These are phyloP conservation scores for Paulownia fortunei DNA, from an alignment of 257 asterid species.

Conservation along the genomic window DNA sequence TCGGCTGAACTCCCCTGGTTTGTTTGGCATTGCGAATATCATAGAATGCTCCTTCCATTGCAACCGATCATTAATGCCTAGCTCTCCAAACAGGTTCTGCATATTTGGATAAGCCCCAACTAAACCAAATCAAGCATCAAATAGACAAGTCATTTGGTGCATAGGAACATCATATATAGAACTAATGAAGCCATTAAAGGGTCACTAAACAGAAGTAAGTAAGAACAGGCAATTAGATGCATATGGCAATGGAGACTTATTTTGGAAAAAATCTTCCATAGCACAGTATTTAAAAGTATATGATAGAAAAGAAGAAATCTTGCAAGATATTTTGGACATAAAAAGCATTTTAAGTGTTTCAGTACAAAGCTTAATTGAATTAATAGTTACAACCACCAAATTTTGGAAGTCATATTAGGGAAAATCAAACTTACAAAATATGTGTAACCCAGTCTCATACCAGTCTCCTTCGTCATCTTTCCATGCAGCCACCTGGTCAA, in stretches of 20 bases:
- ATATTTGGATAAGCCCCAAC: slow-evolving; percentile 99
- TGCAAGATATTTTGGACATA: slow-evolving; percentile 1
- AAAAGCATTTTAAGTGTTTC: too few relatives aligned
- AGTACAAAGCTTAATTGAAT: too few relatives aligned
- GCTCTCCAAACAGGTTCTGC: slow-evolving; percentile 98
- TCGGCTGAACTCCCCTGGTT: slow-evolving; percentile 97
- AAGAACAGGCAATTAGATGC: too few relatives aligned
- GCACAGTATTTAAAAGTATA: background rate
- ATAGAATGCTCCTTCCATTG: slow-evolving; percentile 99
- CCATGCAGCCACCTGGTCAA: slow-evolving; percentile 90
- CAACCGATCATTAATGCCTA: slow-evolving; percentile 88
- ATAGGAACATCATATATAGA: slow-evolving; percentile 2
- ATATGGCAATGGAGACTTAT: background rate
- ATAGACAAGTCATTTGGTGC: slow-evolving; percentile 34
- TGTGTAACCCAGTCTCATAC: slow-evolving; percentile 97
- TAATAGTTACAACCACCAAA: background rate
- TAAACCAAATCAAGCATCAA: slow-evolving; percentile 58
- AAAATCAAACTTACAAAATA: slow-evolving; percentile 79
- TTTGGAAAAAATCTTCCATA: too few relatives aligned
- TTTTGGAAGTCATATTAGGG: slow-evolving; percentile 3
- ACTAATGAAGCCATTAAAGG: background rate
- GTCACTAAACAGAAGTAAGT: too few relatives aligned
- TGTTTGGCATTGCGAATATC: slow-evolving; percentile 98
- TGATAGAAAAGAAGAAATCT: background rate
- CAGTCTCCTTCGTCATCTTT: slow-evolving; percentile 96